Evolutionary conservation across 352 stramenopile species (phyloP).

Genomic region (Nothophytophthora sp.): DNA sequence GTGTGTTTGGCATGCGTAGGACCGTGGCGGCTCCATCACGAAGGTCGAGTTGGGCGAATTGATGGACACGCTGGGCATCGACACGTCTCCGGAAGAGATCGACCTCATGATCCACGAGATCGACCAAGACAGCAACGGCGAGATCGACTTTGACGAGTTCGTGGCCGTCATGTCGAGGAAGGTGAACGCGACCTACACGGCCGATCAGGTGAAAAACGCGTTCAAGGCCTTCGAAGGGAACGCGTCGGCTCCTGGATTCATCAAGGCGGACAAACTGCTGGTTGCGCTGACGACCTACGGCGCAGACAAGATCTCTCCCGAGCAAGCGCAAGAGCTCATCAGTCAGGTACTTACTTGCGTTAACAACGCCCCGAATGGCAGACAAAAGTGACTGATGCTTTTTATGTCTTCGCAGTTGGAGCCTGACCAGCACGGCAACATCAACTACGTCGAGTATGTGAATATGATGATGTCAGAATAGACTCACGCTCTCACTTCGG

Average conservation of each 20-base stretch:
- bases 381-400: neutral
- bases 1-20: constrained; percentile 31
- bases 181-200: constrained; percentile 93
- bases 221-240: constrained; percentile 86
- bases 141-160: constrained; percentile 96
- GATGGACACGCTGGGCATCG: constrained; percentile 94
- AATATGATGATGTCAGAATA: constrained; percentile 96
- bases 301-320: constrained; percentile 86
- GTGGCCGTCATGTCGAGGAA: constrained; percentile 95
- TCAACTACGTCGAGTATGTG: constrained; percentile 95
- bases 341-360: constrained; percentile 52
- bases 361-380: neutral
- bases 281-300: constrained; percentile 90
- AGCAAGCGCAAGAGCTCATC: constrained; percentile 92
- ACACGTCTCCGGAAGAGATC: constrained; percentile 93
- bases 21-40: constrained; percentile 93
- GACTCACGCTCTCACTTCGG: constrained; percentile 4
- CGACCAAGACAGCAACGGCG: constrained; percentile 93
- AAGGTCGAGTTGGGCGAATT: constrained; percentile 94
- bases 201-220: constrained; percentile 91
- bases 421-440: constrained; percentile 89
- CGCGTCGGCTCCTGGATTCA: constrained; percentile 59
- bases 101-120: constrained; percentile 96
- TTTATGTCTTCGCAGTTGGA: constrained; percentile 68
- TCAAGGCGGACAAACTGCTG: constrained; percentile 87